Base-by-base conservation (phyloP, 2,329 filamentous ascomycete species). In the Cyphellophora europaea region DNA sequence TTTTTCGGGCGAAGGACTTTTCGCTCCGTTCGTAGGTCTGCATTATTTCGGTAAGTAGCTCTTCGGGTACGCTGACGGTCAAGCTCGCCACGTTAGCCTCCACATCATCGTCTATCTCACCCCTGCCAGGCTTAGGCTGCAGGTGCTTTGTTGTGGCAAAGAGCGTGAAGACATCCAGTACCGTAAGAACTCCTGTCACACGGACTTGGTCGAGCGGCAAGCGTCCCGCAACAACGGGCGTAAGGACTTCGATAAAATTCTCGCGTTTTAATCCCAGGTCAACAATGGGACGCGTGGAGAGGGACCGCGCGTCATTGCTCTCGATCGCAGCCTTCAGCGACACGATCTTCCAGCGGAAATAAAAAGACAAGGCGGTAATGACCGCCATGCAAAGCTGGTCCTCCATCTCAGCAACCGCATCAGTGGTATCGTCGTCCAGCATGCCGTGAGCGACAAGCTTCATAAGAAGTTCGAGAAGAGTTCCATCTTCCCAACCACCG, bases 261-360 rank as follows among this genome's bases (percentile, higher is more conserved):
- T 76, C 71, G 30, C 72, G 65, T 36, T 68, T 64, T 28, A 74
- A 80, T 1, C 79, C 79, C 34, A 87, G 69, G 0, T 78, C 74
- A 46, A 79, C 72, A 29, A 84, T 77, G 27, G 84, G 66, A 40
- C 78, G 74, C 15, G 66, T 71, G 39, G 72, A 65, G 52, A 80
- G 79, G 1, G 65, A 62, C 14, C 71, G 59, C 47, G 65, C 67
- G 28, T 75, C 70, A 16, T 68, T 66, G 6, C 58, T 50, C 11
- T 67, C 61, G 21, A 84, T 57, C 11, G 71, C 58, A 35, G 69
- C 64, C 42, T 68, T 65, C 41, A 85, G 52, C 34, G 69, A 66
- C 35, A 76, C 73, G 14, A 82, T 72, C 54, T 91, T 89, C 91
- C 91, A 98, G 77, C 93, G 85, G 54, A 95, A 93, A 62, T 95